Conservation (phyloP, 2,329 filamentous ascomycete genomes). For the Aureobasidium sp. region DNA sequence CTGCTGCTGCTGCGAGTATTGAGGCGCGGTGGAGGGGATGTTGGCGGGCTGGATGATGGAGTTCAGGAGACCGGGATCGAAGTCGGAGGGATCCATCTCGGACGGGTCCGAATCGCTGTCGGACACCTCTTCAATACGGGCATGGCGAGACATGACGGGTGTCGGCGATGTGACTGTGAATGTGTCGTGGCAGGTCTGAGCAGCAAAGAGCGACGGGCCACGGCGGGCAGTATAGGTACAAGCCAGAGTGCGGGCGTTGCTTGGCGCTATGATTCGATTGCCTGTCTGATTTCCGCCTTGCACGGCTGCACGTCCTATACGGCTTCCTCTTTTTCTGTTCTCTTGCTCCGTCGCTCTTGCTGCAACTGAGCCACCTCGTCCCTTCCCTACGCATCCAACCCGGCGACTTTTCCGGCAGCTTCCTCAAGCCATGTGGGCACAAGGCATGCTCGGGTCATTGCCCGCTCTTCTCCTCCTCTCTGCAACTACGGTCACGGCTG, state of each 20-base stretch:
- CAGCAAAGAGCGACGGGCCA: not conserved
- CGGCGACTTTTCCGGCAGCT: not conserved
- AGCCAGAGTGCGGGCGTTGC: not conserved
- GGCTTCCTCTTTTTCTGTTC: not conserved
- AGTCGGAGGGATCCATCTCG: constrained; percentile 62
- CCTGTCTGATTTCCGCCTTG: not conserved
- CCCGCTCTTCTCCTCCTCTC: constrained; percentile 22
- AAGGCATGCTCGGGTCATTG: not conserved
- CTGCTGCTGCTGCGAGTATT: constrained; percentile 24
- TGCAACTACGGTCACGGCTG: constrained; percentile 29
- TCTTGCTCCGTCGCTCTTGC: not conserved
- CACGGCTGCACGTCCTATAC: not conserved
- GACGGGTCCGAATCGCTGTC: constrained; percentile 77
- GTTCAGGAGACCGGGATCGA: constrained; percentile 22
- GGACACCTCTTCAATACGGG: constrained; percentile 85
- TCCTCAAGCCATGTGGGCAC: constrained; percentile 2
- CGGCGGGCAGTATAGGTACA: not conserved
- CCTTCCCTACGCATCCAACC: not conserved
- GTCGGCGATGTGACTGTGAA: not conserved
- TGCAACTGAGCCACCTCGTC: not conserved
- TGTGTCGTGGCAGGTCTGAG: not conserved
- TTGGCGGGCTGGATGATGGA: constrained; percentile 18
- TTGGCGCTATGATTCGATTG: not conserved
- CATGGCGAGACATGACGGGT: constrained; percentile 61
- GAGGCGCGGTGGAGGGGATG: constrained; percentile 16